phyloP scores from a whole-genome alignment of 176 grass and related monocot genomes.

The Phoenix dactylifera region DNA sequence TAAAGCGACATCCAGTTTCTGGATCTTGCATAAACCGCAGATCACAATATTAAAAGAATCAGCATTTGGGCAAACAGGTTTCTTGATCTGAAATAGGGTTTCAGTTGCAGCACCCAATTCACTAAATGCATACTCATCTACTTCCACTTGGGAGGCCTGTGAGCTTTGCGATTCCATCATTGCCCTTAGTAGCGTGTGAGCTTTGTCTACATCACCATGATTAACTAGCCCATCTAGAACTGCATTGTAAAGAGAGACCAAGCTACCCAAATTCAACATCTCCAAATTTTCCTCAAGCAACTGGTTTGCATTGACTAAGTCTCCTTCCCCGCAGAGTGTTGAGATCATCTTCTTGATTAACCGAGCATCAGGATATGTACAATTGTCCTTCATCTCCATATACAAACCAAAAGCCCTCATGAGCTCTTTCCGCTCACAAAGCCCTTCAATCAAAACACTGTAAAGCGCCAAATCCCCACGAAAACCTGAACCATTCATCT shows the following conservation, averaged over 20 bases:
- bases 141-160: not conserved
- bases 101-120: constrained; percentile 10
- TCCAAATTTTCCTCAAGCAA: constrained; percentile 45
- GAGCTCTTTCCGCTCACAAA: constrained; percentile 41
- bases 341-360: constrained; percentile 48
- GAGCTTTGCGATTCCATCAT: constrained; percentile 17
- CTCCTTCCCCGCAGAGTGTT: constrained; percentile 31
- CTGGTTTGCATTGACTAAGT: constrained; percentile 19
- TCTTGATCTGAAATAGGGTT: constrained; percentile 23
- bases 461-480: constrained; percentile 52
- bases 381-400: constrained; percentile 52
- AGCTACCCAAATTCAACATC: constrained; percentile 19
- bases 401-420: constrained; percentile 33
- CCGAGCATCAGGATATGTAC: constrained; percentile 33
- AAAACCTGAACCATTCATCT: constrained; percentile 47
- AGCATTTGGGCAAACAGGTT: constrained; percentile 47
- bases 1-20: constrained; percentile 69
- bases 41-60: constrained; percentile 77
- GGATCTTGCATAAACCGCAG: constrained; percentile 60
- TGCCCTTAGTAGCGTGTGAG: constrained; percentile 36
- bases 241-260: constrained; percentile 44
- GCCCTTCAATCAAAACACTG: constrained; percentile 50
- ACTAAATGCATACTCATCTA: constrained; percentile 12
- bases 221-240: constrained; percentile 58
- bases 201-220: constrained; percentile 41